A percentile compares a stretch with the other conserved stretches of the same genome.
Evolutionary conservation across 805 yeast genomes (phyloP).

Genomic region (Candida xiaguanensis): DNA sequence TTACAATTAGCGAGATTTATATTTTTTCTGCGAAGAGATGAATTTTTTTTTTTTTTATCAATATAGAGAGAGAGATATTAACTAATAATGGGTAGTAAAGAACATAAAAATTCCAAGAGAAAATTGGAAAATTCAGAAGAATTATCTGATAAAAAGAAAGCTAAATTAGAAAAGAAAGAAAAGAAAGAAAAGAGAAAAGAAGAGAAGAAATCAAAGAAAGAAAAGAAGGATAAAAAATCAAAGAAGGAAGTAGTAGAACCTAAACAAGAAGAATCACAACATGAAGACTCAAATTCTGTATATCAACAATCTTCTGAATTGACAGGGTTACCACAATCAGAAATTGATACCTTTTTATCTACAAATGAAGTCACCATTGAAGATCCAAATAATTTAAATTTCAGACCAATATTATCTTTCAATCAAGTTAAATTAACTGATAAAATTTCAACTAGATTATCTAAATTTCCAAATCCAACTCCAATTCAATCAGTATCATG

Average conservation of each 20-base stretch:
- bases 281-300: constrained; percentile 17
- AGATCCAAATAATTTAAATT: constrained; percentile 50
- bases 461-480: constrained; percentile 83
- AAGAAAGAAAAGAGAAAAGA: constrained; percentile 25
- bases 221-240: constrained; percentile 26
- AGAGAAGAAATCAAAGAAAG: constrained; percentile 22
- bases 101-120: constrained; percentile 5
- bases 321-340: constrained; percentile 45
- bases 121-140: constrained; percentile 14
- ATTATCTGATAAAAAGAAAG: constrained; percentile 3
- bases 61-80: background rate
- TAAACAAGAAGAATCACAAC: constrained; percentile 26
- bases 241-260: constrained; percentile 20
- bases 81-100: constrained; percentile 1
- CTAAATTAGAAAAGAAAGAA: constrained; percentile 15
- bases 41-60: constrained; percentile 3
- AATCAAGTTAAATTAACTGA: constrained; percentile 51
- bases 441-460: constrained; percentile 55
- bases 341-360: constrained; percentile 57
- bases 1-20: background rate
- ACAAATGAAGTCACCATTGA: constrained; percentile 79
- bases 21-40: constrained; percentile 5
- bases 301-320: constrained; percentile 41
- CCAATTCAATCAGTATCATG: constrained; percentile 94
- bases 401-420: constrained; percentile 72